These are phyloP conservation scores for Glycine tomentella DNA, from an alignment of 306 rosid species.

Conservation along the genomic window DNA sequence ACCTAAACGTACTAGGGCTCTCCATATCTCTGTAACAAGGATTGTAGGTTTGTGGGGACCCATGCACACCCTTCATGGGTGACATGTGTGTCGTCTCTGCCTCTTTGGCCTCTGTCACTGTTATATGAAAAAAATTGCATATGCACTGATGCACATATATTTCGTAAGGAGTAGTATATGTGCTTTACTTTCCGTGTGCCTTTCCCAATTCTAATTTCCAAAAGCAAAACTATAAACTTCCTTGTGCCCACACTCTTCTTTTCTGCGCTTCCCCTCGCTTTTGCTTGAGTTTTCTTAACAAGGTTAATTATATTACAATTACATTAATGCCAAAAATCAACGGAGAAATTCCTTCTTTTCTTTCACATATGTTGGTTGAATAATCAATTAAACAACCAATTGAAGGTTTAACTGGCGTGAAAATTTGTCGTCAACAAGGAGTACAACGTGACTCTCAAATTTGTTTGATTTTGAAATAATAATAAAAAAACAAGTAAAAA, in stretches of 20 bases:
- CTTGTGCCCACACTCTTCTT: slow-evolving; percentile 49
- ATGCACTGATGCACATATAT: neutral
- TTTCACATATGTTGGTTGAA: neutral
- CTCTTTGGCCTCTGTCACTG: slow-evolving; percentile 52
- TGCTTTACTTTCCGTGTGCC: slow-evolving; percentile 58
- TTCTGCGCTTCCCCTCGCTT: neutral
- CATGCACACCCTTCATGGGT: slow-evolving; percentile 73
- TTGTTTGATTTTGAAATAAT: neutral
- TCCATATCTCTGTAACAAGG: slow-evolving; percentile 55
- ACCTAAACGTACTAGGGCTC: slow-evolving; percentile 57
- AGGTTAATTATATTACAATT: neutral
- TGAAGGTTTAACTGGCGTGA: neutral
- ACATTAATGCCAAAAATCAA: neutral
- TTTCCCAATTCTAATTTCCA: slow-evolving; percentile 49
- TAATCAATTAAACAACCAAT: neutral
- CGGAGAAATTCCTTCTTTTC: neutral
- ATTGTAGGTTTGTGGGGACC: slow-evolving; percentile 62
- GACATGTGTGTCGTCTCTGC: slow-evolving; percentile 64
- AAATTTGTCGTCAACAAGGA: neutral
- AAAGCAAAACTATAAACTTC: too few relatives aligned
- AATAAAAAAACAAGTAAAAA: neutral
- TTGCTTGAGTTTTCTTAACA: neutral
- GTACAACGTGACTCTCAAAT: neutral
- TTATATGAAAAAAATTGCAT: slow-evolving; percentile 20
- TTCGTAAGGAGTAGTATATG: neutral